These are phyloP conservation scores for Orbilia brochopaga DNA, from an alignment of 2,329 filamentous ascomycete genomes.

Conservation along the genomic window DNA sequence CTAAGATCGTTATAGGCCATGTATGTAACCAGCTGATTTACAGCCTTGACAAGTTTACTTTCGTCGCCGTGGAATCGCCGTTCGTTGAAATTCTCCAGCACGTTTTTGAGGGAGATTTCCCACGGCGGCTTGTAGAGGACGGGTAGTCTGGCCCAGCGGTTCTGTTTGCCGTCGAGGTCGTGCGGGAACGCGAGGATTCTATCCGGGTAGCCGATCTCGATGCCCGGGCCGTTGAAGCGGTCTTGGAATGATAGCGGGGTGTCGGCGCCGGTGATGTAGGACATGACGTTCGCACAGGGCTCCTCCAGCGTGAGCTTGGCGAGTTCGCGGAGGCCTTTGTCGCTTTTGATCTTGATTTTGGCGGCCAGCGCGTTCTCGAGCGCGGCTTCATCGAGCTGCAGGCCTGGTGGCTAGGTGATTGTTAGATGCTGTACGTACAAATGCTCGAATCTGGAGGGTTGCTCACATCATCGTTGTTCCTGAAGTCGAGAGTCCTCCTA, in stretches of 20 bases:
- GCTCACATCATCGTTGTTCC: not conserved
- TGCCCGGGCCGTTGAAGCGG: not conserved
- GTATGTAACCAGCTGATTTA: not conserved
- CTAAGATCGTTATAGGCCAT: not conserved
- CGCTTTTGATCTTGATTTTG: not conserved
- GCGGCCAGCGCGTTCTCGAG: not conserved
- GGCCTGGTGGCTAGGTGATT: not conserved
- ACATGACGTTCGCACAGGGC: not conserved
- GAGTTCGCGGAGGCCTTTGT: not conserved
- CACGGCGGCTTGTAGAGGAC: not conserved
- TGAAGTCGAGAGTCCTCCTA: not conserved
- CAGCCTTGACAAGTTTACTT: not conserved
- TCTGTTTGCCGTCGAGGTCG: not conserved
- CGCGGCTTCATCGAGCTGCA: not conserved
- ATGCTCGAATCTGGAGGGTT: too few relatives aligned
- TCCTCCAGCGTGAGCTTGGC: not conserved
- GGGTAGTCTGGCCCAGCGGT: not conserved
- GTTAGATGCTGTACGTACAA: too few relatives aligned
- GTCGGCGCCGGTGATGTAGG: not conserved
- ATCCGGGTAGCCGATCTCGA: not conserved
- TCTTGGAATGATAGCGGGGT: not conserved
- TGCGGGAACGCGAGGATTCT: not conserved
- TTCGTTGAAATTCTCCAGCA: not conserved
- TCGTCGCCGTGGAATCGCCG: not conserved
- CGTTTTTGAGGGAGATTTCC: not conserved